Base-by-base conservation (phyloP, 129 eudicot genomes). In the Lonicera japonica region DNA sequence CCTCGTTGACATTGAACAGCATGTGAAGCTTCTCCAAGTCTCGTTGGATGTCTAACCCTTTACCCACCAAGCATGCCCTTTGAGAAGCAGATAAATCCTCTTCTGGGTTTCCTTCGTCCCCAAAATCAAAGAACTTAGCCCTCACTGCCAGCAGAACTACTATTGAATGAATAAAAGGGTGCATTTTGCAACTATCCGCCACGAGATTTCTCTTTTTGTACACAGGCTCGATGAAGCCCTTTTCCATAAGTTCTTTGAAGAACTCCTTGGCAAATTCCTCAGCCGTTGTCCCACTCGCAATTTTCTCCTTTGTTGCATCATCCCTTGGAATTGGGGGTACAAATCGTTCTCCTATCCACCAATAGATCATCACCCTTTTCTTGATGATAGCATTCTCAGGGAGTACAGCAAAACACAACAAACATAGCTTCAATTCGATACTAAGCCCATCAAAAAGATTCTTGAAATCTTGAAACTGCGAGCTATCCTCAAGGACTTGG, bases 141-240 rank as follows among this genome's bases (percentile, higher is more conserved):
- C 24, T 50, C 15, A 11, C 13, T 1, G 74, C 74, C 0, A 70
- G 9, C 55, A 0, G 24, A 4, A 38, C 20, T 18, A 70, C 14
- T 0, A 55, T 54, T 5, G 56, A 38, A 19, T 68, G 59, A 61
- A 39, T 13, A 61, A 61, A 61, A 16, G 62, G 75, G 45, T 70
- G 68, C 45, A 70, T 52, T 21, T 24, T 24, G 62, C 58, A 69
- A 19, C 19, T 24, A 4, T 10, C 29, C 22, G 36, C 67, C 21
- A 24, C 8, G 0, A 11, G 60, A 23, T 64, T 50, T 2, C 54
- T 1, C 39, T 48, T 60, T 12, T 60, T 25, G 23, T 50, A n/a
- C 0, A 54, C 62, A 11, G 75, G 68, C 45, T 70, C 62, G 19
- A 70, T 70, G 56, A 70, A 70, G 1, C 68, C 75, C 75, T 17